These are phyloP conservation scores for Mycosphaerella sp. DNA, from an alignment of 2,329 filamentous ascomycete species.

Conservation along the genomic window DNA sequence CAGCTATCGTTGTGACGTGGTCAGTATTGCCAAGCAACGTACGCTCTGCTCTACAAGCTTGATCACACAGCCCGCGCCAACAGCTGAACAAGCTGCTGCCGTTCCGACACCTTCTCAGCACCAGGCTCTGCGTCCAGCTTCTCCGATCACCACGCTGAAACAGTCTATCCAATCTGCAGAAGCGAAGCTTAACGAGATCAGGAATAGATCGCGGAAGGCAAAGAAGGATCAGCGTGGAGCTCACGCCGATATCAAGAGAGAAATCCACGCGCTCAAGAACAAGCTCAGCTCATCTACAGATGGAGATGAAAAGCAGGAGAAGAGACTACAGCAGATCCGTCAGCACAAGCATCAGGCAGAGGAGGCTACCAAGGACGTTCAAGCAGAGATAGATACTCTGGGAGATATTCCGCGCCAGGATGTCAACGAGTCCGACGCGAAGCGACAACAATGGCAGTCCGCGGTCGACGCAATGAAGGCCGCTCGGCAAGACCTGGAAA, in stretches of 20 bases:
- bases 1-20: constrained; percentile 73
- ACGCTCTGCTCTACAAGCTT: constrained; percentile 67
- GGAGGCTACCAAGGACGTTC: constrained; percentile 53
- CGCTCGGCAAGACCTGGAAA: constrained; percentile 52
- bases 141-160: constrained; percentile 67
- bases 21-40: constrained; percentile 58
- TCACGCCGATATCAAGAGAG: constrained; percentile 61
- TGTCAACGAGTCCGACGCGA: constrained; percentile 49
- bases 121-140: constrained; percentile 63
- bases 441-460: constrained; percentile 52
- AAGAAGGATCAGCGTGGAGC: constrained; percentile 70
- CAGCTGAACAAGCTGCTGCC: constrained; percentile 50
- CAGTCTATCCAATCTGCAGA: constrained; percentile 69
- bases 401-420: constrained; percentile 60
- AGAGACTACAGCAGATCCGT: constrained; percentile 68
- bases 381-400: constrained; percentile 56
- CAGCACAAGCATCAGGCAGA: constrained; percentile 66
- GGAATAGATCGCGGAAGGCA: constrained; percentile 59
- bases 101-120: constrained; percentile 52
- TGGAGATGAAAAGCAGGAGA: constrained; percentile 67
- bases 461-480: constrained; percentile 47
- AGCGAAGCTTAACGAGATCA: constrained; percentile 62
- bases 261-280: constrained; percentile 62
- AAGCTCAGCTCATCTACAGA: constrained; percentile 62
- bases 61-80: constrained; percentile 56